These are phyloP conservation scores for Microbotryomycetes sp. DNA, from an alignment of 1,284 basidiomycete genomes.

Conservation along the genomic window DNA sequence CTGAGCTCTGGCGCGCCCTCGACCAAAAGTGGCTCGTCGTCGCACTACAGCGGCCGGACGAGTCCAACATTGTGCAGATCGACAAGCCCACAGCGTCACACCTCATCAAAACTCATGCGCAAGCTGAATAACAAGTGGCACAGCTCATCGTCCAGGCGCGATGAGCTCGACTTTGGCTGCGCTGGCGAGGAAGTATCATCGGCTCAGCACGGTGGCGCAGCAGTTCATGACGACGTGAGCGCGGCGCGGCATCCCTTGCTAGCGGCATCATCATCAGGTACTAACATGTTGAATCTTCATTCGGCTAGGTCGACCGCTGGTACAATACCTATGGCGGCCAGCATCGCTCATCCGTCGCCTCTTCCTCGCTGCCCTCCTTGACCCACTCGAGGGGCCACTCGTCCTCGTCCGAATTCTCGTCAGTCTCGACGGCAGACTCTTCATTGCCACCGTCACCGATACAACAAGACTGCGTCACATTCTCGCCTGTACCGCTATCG, in stretches of 20 bases:
- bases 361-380: constrained; percentile 10
- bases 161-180: constrained; percentile 27
- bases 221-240: constrained; percentile 6
- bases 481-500: background rate
- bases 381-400: constrained; percentile 26
- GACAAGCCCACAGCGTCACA: background rate
- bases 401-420: constrained; percentile 17
- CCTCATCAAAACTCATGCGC: background rate
- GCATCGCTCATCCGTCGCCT: constrained; percentile 8
- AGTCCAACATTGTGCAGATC: background rate
- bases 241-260: constrained; percentile 16
- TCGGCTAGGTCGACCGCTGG: constrained; percentile 12
- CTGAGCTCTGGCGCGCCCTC: background rate
- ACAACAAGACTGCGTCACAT: background rate
- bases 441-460: constrained; percentile 21
- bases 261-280: background rate
- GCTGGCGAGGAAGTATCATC: constrained; percentile 18
- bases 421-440: constrained; percentile 19
- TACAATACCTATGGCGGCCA: constrained; percentile 7
- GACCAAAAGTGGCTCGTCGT: background rate
- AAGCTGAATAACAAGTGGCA: background rate
- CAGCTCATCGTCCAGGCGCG: background rate
- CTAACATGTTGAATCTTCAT: background rate
- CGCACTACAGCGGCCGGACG: background rate
- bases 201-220: too few species aligned